phyloP scores from a whole-genome alignment of 257 asterid species.

The Przewalskia tangutica region DNA sequence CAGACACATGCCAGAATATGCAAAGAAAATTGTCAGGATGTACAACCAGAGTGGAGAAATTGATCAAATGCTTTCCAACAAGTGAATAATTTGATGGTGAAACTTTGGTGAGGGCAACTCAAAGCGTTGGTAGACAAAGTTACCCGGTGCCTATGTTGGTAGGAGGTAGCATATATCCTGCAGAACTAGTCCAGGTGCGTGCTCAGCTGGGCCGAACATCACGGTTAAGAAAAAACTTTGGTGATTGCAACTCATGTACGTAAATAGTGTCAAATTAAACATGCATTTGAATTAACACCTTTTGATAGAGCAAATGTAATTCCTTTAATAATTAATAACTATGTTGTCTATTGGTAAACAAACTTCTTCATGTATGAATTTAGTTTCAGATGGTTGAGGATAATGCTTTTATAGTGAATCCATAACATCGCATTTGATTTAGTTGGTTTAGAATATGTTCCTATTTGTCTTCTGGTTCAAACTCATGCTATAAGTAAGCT shows the following conservation, averaged over 20 bases:
- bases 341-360: neutral
- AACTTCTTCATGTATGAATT: neutral
- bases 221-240: neutral
- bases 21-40: constrained; percentile 71
- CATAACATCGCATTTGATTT: neutral
- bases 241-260: neutral
- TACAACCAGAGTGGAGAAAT: constrained; percentile 89
- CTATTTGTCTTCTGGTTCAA: neutral
- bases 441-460: neutral
- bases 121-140: neutral
- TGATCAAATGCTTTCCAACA: constrained; percentile 59
- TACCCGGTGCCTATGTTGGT: neutral
- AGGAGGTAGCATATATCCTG: neutral
- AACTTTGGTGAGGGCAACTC: neutral
- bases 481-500: neutral
- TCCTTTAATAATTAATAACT: neutral
- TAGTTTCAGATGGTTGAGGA: neutral
- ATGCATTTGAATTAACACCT: neutral
- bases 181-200: neutral
- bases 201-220: neutral
- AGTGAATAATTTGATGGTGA: constrained; percentile 25
- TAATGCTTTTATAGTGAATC: neutral
- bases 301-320: neutral
- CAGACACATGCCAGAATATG: constrained; percentile 74
- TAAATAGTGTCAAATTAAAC: neutral